Conservation (phyloP, 768 basidiomycete genomes). For the Russula compacta region DNA sequence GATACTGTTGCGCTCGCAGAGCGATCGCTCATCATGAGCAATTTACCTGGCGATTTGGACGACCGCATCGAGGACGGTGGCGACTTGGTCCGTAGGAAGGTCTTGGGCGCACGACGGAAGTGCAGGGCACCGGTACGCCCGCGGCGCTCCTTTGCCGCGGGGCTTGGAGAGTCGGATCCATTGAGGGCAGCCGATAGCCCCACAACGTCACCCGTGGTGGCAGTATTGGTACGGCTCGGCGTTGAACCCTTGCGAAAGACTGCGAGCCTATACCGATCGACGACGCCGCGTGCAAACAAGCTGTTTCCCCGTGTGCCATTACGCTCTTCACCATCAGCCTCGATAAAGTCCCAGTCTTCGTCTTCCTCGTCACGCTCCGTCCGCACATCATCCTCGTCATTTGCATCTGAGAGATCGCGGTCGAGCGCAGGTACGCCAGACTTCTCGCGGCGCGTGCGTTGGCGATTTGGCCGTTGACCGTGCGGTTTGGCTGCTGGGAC, state of each 20-base stretch:
- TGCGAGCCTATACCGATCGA: conserved; percentile 76
- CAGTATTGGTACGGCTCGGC: conserved; percentile 47
- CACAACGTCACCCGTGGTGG: conserved; percentile 43
- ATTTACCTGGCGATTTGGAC: conserved; percentile 29
- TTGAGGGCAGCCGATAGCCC: conserved; percentile 25
- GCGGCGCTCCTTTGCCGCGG: conserved; percentile 48
- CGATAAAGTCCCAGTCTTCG: conserved; percentile 89
- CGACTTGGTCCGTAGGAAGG: conserved; percentile 67
- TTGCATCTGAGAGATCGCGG: conserved; percentile 51
- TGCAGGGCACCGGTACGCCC: conserved; percentile 61
- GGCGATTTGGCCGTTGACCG: conserved; percentile 20
- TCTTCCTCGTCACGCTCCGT: conserved; percentile 54
- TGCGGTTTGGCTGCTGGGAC: not conserved
- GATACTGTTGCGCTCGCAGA: conserved; percentile 39
- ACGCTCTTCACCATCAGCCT: conserved; percentile 69
- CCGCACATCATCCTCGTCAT: conserved; percentile 35
- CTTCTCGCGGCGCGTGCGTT: conserved; percentile 58
- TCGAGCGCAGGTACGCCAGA: conserved; percentile 79
- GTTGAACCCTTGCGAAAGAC: conserved; percentile 81
- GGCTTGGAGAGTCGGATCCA: conserved; percentile 35
- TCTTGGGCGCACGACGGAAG: conserved; percentile 62
- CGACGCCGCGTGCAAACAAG: conserved; percentile 84
- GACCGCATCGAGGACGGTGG: conserved; percentile 41
- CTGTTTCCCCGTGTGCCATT: conserved; percentile 75
- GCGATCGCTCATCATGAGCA: conserved; percentile 33